phyloP scores from a whole-genome alignment of 257 asterid species.

The Datura wrightii region DNA sequence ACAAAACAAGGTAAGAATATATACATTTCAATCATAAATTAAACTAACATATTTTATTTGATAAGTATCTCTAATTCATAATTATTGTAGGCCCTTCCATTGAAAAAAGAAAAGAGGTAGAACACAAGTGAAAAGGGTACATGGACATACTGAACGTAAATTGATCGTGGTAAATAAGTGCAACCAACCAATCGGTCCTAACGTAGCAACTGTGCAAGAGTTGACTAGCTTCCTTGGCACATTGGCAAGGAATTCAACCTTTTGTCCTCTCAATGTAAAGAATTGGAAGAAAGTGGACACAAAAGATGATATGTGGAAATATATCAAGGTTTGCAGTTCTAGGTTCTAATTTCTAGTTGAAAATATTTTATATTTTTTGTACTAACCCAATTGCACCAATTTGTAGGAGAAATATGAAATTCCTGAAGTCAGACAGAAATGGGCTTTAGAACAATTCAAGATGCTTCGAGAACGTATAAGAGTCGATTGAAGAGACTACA shows the following conservation, averaged over 20 bases:
- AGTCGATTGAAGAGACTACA: background rate
- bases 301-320: background rate
- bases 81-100: background rate
- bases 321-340: background rate
- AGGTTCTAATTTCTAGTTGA: background rate
- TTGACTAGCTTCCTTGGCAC: background rate
- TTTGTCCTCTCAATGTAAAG: background rate
- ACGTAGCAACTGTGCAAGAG: background rate
- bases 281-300: background rate
- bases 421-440: background rate
- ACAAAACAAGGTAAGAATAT: background rate
- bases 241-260: background rate
- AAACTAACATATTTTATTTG: no score
- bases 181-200: background rate
- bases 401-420: background rate
- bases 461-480: background rate
- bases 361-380: background rate
- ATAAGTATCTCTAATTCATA: no score
- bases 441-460: background rate
- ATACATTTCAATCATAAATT: no score
- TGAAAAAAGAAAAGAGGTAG: background rate
- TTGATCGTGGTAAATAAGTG: background rate
- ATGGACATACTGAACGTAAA: background rate
- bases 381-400: background rate
- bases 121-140: background rate